Conservation (phyloP, 1,284 basidiomycete genomes). For the Puccinia triticina region DNA sequence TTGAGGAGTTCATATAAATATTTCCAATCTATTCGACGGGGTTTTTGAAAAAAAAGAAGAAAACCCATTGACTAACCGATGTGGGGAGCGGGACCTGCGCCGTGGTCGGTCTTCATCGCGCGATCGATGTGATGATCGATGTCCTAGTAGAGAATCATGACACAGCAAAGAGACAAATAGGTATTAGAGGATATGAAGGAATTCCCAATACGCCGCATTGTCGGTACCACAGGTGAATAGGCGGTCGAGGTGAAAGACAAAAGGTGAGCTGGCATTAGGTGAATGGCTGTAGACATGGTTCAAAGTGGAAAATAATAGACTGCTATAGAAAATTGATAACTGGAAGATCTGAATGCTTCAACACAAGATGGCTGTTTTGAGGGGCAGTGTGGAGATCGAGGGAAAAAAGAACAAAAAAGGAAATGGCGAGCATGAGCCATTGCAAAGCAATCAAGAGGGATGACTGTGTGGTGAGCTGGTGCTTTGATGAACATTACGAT, state of each 20-base stretch:
- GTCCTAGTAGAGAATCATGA: constrained; percentile 23
- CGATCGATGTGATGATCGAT: constrained; percentile 50
- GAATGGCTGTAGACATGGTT: background rate
- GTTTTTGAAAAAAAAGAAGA: too few species aligned
- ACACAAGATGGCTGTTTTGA: constrained; percentile 5
- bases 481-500: constrained; percentile 45
- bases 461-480: constrained; percentile 18
- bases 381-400: background rate
- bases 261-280: background rate
- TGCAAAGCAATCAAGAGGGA: constrained; percentile 10
- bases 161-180: background rate
- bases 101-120: constrained; percentile 41
- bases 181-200: constrained; percentile 17
- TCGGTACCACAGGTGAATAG: constrained; percentile 9
- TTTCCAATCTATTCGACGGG: too few species aligned
- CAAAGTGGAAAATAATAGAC: background rate
- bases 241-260: background rate
- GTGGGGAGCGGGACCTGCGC: constrained; percentile 46
- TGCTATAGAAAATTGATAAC: constrained; percentile 6
- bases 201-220: background rate
- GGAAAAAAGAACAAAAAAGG: constrained; percentile 1
- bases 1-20: background rate
- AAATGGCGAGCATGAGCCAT: constrained; percentile 22
- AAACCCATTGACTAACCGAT: constrained; percentile 40
- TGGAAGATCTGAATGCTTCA: constrained; percentile 1